Evolutionary conservation across 2,329 filamentous ascomycete genomes (phyloP), one percentile per base, ranked within the genome.

Genomic region (Arthrocladium fulminans): DNA sequence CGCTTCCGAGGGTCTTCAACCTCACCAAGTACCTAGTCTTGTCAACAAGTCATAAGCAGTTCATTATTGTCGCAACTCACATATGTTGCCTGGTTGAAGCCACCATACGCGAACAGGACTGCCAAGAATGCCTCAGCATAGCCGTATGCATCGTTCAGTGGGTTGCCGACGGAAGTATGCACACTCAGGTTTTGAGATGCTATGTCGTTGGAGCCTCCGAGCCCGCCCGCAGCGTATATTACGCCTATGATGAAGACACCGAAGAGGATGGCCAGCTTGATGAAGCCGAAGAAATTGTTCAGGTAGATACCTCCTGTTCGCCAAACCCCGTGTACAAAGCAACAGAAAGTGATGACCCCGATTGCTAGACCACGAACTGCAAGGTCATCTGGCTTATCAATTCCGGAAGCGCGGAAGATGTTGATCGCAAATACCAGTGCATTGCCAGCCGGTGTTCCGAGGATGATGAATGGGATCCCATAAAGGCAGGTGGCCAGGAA

Each of bases 281-380:
- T 54, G 2, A 70, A 59, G 2, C 74, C 74, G 25, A 78, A 62
- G n/a, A 67, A 20, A 51, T 77, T 77, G 57, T 74, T 75, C 20
- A 77, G 55, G 19, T 64, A 57, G 37, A 78, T 75, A 2, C 75
- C 75, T 2, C 72, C 73, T 6, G 68, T 63, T 22, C 75, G 63
- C 37, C 72, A 76, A 23, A 63, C 58, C 2, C 61, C 67, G 50
- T 79, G 75, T 1, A 77, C 65, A 15, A 75, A 62, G 48, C 73
- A 73, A 2, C 71, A 67, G 9, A 69, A 54, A 0, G 67, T 67
- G 6, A 72, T 63, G 0, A 67, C 62, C 3, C 60, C 66, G 22
- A 77, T 63, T 0, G 75, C 75, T 32, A 78, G 67, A 2, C 67
- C 74, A 25, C 71, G 50, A 17, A 44, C 35, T 2, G 34, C 40